phyloP scores from a whole-genome alignment of 257 asterid species.

The Gentiana macrophylla region DNA sequence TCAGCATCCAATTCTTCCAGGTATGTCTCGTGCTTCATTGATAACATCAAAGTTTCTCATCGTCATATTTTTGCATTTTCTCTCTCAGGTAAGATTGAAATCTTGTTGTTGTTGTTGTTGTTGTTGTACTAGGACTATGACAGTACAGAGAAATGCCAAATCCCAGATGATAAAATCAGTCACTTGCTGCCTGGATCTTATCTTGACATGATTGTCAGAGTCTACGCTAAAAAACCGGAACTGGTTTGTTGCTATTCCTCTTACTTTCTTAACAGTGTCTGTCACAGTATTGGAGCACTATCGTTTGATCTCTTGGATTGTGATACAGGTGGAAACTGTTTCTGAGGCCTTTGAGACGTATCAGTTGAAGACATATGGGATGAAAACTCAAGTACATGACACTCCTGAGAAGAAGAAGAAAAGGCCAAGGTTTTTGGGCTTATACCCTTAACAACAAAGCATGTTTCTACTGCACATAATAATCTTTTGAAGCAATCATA shows the following conservation, averaged over 20 bases:
- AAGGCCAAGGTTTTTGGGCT: conserved; percentile 12
- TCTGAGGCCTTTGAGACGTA: conserved; percentile 70
- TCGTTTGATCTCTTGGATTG: not conserved
- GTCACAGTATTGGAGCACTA: no score
- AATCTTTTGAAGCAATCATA: no score
- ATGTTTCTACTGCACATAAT: no score
- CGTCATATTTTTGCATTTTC: not conserved
- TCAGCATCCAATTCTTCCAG: conserved; percentile 81
- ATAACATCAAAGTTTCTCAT: not conserved
- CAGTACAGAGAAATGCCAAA: conserved; percentile 30
- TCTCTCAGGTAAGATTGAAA: not conserved
- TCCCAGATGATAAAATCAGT: conserved; percentile 49
- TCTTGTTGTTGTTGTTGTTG: conserved; percentile 1
- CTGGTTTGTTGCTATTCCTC: conserved; percentile 28
- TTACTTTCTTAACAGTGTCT: not conserved
- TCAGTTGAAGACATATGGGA: conserved; percentile 62
- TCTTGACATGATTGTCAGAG: conserved; percentile 86
- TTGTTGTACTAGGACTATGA: conserved; percentile 43
- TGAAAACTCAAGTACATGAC: conserved; percentile 67
- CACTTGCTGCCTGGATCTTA: conserved; percentile 71
- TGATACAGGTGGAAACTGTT: conserved; percentile 58
- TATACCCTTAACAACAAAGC: no score
- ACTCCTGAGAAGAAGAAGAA: conserved; percentile 71
- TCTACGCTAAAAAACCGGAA: conserved; percentile 61
- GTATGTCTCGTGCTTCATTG: conserved; percentile 21